phyloP scores from a whole-genome alignment of 768 basidiomycete species.

The Cyathus striatus region DNA sequence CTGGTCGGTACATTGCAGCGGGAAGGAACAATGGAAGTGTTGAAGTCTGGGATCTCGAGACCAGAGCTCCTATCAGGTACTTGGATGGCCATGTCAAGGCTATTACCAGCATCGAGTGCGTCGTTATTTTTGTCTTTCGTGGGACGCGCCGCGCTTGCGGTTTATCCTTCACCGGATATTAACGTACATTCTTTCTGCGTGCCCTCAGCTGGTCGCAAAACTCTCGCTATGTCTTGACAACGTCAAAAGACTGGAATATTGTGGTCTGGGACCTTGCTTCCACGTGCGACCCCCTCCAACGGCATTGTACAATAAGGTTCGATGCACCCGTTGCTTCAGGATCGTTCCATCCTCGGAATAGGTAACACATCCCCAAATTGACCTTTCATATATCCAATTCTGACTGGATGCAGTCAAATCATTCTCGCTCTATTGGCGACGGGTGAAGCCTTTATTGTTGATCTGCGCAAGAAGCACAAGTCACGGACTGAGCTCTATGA shows the following conservation, averaged over 20 bases:
- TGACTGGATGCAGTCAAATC: constrained; percentile 65
- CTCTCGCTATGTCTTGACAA: constrained; percentile 86
- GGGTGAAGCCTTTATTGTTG: constrained; percentile 82
- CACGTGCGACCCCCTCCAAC: constrained; percentile 61
- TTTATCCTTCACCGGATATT: background rate
- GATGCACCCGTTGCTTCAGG: constrained; percentile 84
- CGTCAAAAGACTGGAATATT: constrained; percentile 93
- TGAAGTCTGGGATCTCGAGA: constrained; percentile 91
- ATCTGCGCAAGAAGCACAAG: constrained; percentile 58
- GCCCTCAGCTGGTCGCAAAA: constrained; percentile 86
- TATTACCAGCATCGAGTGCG: constrained; percentile 84
- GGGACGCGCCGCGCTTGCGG: background rate
- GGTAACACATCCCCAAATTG: constrained; percentile 31
- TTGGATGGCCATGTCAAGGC: constrained; percentile 91
- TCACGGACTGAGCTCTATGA: constrained; percentile 70
- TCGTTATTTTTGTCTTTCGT: constrained; percentile 12
- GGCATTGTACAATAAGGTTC: constrained; percentile 76
- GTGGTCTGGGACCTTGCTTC: constrained; percentile 91
- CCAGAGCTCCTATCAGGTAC: constrained; percentile 70
- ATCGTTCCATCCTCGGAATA: constrained; percentile 87
- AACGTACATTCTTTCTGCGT: too few relatives aligned
- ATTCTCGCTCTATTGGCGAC: constrained; percentile 73
- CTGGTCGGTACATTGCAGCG: constrained; percentile 83
- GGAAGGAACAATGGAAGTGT: constrained; percentile 81
- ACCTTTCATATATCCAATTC: background rate